Percentiles rank a stretch among this genome's conserved stretches.
Evolutionary conservation across 2,329 filamentous ascomycete species (phyloP).

Genomic region (Penicillium brevicompactum): DNA sequence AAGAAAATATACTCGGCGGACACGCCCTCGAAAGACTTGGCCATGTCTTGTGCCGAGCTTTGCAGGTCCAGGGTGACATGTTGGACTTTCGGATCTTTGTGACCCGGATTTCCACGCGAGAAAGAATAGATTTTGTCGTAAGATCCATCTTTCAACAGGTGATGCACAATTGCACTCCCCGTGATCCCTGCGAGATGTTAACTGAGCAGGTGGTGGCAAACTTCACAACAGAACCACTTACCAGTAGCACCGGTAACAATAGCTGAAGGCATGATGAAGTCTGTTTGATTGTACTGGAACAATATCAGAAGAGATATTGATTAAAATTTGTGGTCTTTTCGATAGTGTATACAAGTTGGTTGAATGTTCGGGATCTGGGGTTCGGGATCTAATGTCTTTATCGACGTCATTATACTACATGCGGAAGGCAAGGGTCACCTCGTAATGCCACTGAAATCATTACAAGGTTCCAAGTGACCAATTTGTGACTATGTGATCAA

Average conservation of each 20-base stretch:
- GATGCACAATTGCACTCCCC: conserved; percentile 43
- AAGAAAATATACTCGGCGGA: conserved; percentile 48
- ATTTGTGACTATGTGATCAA: no score
- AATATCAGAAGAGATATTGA: no score
- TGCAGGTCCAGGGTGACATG: conserved; percentile 45
- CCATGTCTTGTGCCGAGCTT: conserved; percentile 37
- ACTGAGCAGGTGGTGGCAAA: not conserved
- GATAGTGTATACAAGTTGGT: no score
- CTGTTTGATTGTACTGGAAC: no score
- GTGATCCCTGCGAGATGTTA: conserved; percentile 35
- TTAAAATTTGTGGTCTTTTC: no score
- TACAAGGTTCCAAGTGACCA: no score
- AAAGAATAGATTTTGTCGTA: conserved; percentile 45
- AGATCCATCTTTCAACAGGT: conserved; percentile 38
- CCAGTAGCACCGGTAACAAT: conserved; percentile 35
- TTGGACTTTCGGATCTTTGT: conserved; percentile 38
- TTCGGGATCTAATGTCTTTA: no score
- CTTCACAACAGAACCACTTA: conserved; percentile 2
- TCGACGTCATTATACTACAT: no score
- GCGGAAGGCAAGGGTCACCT: no score
- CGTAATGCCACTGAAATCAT: no score
- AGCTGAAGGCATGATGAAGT: conserved; percentile 27
- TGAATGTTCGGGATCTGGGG: no score
- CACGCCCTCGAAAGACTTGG: conserved; percentile 37
- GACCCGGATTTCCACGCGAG: conserved; percentile 43